phyloP scores from a whole-genome alignment of 2,329 filamentous ascomycete species.

The Monilinia polystroma region DNA sequence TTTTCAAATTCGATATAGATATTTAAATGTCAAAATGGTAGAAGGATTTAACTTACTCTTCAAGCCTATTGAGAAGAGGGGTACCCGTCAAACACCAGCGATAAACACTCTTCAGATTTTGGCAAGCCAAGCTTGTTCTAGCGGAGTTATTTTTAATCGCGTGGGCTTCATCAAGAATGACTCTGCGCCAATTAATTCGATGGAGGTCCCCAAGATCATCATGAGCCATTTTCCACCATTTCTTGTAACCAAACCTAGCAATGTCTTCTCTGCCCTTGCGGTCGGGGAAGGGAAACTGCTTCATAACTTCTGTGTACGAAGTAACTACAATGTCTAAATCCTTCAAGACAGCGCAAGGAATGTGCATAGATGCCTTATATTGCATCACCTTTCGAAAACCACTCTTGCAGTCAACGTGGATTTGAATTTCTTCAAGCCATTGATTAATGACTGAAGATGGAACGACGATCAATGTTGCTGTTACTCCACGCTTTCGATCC shows the following conservation, averaged over 20 bases:
- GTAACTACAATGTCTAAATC: constrained; percentile 37
- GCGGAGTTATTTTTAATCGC: constrained; percentile 51
- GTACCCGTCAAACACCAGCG: constrained; percentile 41
- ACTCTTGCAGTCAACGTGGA: constrained; percentile 28
- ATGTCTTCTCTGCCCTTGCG: constrained; percentile 88
- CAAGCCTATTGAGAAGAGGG: constrained; percentile 36
- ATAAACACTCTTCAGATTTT: constrained; percentile 38
- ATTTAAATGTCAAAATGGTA: not conserved
- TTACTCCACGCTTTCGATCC: constrained; percentile 34
- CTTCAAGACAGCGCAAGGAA: constrained; percentile 24
- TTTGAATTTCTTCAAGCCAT: constrained; percentile 36
- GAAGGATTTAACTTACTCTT: constrained; percentile 33
- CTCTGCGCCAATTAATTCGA: constrained; percentile 47
- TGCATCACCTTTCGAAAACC: constrained; percentile 32
- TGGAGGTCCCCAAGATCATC: constrained; percentile 43
- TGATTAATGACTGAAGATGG: constrained; percentile 36
- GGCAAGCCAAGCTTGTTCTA: constrained; percentile 47
- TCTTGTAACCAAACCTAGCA: constrained; percentile 41
- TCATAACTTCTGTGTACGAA: constrained; percentile 37
- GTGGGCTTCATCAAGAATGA: constrained; percentile 59
- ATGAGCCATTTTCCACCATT: constrained; percentile 40
- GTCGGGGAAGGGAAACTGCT: constrained; percentile 87
- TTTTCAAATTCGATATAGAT: not conserved
- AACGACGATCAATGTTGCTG: constrained; percentile 38
- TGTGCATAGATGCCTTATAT: constrained; percentile 29